Conservation (phyloP, 2,329 filamentous ascomycete genomes). For the Trichoderma arundinaceum region DNA sequence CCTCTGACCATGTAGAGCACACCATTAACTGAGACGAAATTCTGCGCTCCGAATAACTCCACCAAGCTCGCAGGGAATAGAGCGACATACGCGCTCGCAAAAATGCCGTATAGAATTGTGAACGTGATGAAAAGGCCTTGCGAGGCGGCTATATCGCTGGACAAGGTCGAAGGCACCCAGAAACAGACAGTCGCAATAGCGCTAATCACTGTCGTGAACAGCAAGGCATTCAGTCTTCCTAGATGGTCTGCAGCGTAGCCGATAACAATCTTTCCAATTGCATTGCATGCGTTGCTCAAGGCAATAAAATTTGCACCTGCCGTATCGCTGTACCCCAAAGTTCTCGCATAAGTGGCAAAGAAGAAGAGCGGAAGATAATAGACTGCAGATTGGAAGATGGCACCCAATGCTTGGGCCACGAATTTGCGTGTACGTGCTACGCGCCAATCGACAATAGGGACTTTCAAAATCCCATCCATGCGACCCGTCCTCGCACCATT, state of each 20-base stretch:
- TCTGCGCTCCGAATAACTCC: constrained; percentile 16
- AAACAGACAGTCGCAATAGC: constrained; percentile 11
- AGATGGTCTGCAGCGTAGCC: constrained; percentile 20
- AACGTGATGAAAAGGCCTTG: constrained; percentile 22
- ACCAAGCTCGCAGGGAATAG: constrained; percentile 20
- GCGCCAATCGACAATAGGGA: constrained; percentile 17
- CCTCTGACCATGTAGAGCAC: constrained; percentile 19
- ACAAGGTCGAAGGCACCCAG: constrained; percentile 21
- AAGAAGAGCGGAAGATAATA: constrained; percentile 27
- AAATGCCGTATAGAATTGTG: constrained; percentile 13
- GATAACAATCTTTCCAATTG: constrained; percentile 15
- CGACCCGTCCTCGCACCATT: constrained; percentile 6
- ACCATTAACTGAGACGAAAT: constrained; percentile 15
- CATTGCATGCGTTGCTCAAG: constrained; percentile 13
- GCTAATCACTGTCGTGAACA: constrained; percentile 1
- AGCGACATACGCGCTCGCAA: constrained; percentile 16
- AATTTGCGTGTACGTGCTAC: constrained; percentile 14
- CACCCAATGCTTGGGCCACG: constrained; percentile 11
- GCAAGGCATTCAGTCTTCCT: constrained; percentile 13
- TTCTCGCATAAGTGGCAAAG: constrained; percentile 19
- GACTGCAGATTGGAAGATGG: constrained; percentile 20
- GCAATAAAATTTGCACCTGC: constrained; percentile 25
- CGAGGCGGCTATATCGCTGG: neutral
- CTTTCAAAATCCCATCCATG: constrained; percentile 12
- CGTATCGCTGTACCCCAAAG: constrained; percentile 22